phyloP scores from a whole-genome alignment of 129 eudicot species.

The Calendula officinalis region DNA sequence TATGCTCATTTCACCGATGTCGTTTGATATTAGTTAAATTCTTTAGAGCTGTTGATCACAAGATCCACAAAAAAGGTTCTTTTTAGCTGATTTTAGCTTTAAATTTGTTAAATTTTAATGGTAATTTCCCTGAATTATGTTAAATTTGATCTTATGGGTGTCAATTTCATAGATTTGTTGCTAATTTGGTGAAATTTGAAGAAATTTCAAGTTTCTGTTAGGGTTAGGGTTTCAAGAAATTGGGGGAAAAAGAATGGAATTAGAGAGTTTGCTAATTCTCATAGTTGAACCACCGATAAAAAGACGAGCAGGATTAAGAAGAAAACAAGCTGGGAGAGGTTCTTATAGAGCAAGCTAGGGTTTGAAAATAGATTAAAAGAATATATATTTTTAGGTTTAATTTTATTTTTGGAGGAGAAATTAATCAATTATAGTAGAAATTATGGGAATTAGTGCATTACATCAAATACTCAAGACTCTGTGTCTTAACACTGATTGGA shows the following conservation, averaged over 20 bases:
- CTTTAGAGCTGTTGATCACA: conserved; percentile 12
- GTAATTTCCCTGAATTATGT: conserved; percentile 23
- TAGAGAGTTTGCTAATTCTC: conserved; percentile 47
- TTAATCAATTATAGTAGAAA: conserved; percentile 15
- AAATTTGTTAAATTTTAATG: conserved; percentile 23
- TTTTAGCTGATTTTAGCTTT: background rate
- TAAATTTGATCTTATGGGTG: conserved; percentile 6
- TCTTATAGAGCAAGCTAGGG: conserved; percentile 58
- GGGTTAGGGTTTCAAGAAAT: conserved; percentile 41
- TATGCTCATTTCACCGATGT: conserved; percentile 46
- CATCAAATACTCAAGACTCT: conserved; percentile 47
- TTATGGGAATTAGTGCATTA: conserved; percentile 77
- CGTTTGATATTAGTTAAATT: conserved; percentile 69
- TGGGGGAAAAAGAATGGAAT: conserved; percentile 39
- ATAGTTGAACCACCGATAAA: conserved; percentile 81
- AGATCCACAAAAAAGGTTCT: conserved; percentile 32
- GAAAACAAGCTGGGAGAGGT: conserved; percentile 93
- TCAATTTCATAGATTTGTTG: conserved; percentile 7
- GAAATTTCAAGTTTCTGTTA: conserved; percentile 23
- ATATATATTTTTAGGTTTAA: conserved; percentile 21
- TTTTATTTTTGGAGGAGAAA: conserved; percentile 15
- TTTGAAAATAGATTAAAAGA: conserved; percentile 16
- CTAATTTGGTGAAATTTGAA: conserved; percentile 27
- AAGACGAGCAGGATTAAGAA: conserved; percentile 74
- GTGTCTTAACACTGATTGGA: conserved; percentile 40